Evolutionary conservation across 129 eudicot species (phyloP), one percentile per base, ranked within the genome.

Genomic region (Flaveria sonorensis): DNA sequence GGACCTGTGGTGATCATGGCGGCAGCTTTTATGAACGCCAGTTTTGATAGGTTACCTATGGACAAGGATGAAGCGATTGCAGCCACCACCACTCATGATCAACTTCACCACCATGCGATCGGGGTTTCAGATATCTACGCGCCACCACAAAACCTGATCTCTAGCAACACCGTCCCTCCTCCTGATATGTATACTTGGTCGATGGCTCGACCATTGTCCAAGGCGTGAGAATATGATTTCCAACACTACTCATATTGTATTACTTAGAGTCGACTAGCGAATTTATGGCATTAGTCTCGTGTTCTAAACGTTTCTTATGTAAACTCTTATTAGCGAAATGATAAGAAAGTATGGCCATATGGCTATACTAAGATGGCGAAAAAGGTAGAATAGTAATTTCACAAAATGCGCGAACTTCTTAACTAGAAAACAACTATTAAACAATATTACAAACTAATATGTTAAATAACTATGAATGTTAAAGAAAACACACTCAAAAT

Each of bases 1-100:
- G 95, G 95, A 7, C 95, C 91, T 3, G 91, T 89, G 12, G 87
- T 89, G 66, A 87, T 89, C 55, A 89, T 89, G 95, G 95, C 91
- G 2, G 89, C 91, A 2, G 77, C 91, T 55, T 89, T 89, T 66
- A 87, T 86, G 91, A 87, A 89, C 66, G 91, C 91, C 0, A 80
- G 86, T 2, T 87, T 89, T 28, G 89, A 89, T 71, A 84, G 95
- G 28, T 69, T 86, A 73, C 95, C 89, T 0, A n/a, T 84, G 26
- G 90, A 85, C 16, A 86, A 86, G 30, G 89, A 85, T 15, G 89
- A 87, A 32, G 77, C 55, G 11, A 78, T 10, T 7, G 77, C 26
- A 24, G 63, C 81, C 6, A 6, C 56, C 7, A 42, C 79, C 13
- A 23, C 81, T 2, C 87, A 74, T 14, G 78, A 84, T 43, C 89